Base-by-base conservation (phyloP, 1,284 basidiomycete species). In the Sphagnurus paluster region DNA sequence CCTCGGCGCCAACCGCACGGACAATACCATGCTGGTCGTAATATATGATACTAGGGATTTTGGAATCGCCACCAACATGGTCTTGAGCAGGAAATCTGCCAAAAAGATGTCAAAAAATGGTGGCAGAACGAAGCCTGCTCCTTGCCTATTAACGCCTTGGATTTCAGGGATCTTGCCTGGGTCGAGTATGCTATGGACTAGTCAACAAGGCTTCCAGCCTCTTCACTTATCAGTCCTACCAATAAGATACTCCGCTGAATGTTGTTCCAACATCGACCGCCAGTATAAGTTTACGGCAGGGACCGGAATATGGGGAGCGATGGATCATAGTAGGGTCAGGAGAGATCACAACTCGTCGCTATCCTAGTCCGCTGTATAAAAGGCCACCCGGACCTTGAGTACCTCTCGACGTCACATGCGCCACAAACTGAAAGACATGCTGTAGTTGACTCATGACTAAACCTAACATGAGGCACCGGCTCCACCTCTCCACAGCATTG, bases 21-120 rank as follows among this genome's bases (percentile, higher is more conserved):
- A 75, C 66, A 0, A 53, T 57, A 0, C 79, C 79, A 5, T 63
- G 49, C n/a, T 55, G 54, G 49, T 75, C 72, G 55, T 83, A 83
- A 52, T 72, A 80, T 10, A 82, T 59, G 21, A 80, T 64, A 0
- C 77, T 75, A 4, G 80, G 80, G 21, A 82, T 78, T 58, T 82
- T 82, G 5, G 69, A 74, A 41, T 78, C 66, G 1, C 68, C 67
- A n/a, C 62, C 65, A 33, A 65, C 61, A 1, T 59, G 57, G 44
- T 69, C 67, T 52, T 70, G 66, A 1, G 62, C 64, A 17, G 68
- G 68, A 29, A 65, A 70, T 35, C 68, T 69, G 39, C 13, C 13
- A 3, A 26, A 8, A 16, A 36, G 32, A 13, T 13, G 24, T 10
- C 7, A 20, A 30, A n/a, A 39, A 62, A 42, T 16, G 17, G 26